Percentiles rank a stretch among this genome's conserved stretches.
These are phyloP conservation scores for Alternaria alternata DNA, from an alignment of 2,329 filamentous ascomycete species.

Conservation along the genomic window DNA sequence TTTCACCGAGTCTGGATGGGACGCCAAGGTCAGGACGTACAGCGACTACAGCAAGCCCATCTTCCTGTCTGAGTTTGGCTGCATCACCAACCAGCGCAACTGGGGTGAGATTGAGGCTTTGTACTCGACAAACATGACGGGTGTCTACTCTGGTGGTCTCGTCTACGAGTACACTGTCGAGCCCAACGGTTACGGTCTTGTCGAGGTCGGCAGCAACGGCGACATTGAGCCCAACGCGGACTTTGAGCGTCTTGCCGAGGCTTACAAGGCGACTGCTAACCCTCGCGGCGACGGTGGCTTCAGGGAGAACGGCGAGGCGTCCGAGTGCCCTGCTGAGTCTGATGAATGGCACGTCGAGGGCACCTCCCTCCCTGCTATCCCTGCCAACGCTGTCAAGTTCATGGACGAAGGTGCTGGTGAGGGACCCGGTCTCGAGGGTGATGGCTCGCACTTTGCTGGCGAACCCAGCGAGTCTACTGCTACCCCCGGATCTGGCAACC, in stretches of 20 bases:
- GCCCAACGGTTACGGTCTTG: conserved; percentile 76
- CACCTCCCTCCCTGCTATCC: conserved; percentile 64
- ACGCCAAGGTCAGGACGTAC: conserved; percentile 55
- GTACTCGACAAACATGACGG: conserved; percentile 83
- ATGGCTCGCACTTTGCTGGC: conserved; percentile 50
- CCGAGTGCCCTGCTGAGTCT: conserved; percentile 62
- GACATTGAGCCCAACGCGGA: conserved; percentile 68
- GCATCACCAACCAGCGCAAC: conserved; percentile 79
- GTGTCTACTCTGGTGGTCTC: conserved; percentile 92
- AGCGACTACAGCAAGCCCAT: conserved; percentile 56
- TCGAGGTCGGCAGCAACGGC: conserved; percentile 64
- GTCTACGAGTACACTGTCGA: conserved; percentile 89
- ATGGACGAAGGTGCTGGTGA: conserved; percentile 65
- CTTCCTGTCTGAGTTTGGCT: conserved; percentile 95
- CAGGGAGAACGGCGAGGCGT: conserved; percentile 61
- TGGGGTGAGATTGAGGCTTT: conserved; percentile 82
- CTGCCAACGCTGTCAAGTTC: conserved; percentile 62
- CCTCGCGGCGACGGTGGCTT: conserved; percentile 66
- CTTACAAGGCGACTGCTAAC: conserved; percentile 59
- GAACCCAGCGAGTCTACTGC: conserved; percentile 39
- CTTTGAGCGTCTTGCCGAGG: conserved; percentile 65
- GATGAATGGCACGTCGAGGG: conserved; percentile 64
- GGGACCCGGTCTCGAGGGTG: conserved; percentile 63
- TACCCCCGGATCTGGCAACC: conserved; percentile 38
- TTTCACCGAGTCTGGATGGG: conserved; percentile 78